A percentile compares a stretch with the other conserved stretches of the same genome.
Conservation (phyloP, 495 filamentous ascomycete genomes). For the Daldinia childiae region DNA sequence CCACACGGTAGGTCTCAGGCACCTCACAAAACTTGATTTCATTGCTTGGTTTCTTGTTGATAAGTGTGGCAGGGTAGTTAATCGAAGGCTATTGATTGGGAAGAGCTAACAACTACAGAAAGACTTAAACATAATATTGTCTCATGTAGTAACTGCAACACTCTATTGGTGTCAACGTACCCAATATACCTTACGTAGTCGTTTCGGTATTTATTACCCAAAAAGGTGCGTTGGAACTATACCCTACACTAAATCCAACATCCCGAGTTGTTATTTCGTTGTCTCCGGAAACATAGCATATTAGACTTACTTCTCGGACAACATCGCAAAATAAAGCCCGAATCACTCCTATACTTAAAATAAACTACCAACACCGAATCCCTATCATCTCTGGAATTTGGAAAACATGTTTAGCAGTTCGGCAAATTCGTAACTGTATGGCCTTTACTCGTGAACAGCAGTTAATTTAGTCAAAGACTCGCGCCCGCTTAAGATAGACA, state of each 20-base stretch:
- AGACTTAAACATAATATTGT: neutral
- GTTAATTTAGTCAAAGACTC: neutral
- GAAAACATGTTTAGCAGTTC: neutral
- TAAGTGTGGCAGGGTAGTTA: neutral
- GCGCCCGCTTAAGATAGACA: neutral
- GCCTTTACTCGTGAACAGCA: neutral
- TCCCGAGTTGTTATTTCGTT: neutral
- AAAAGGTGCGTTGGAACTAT: neutral
- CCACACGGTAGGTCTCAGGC: neutral
- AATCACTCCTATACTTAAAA: neutral
- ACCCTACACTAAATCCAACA: neutral
- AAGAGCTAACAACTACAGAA: neutral
- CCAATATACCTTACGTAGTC: neutral
- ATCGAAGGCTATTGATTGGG: neutral
- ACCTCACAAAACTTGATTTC: neutral
- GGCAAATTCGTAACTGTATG: neutral
- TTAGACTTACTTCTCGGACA: neutral
- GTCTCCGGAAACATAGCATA: neutral
- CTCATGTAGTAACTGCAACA: neutral
- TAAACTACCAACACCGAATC: neutral
- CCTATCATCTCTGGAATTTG: neutral
- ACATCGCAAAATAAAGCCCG: neutral
- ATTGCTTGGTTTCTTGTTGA: neutral
- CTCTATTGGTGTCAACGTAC: neutral
- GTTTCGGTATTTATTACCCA: neutral